phyloP scores from a whole-genome alignment of 2,329 filamentous ascomycete genomes.

The Monilinia vaccinii-corymbosi region DNA sequence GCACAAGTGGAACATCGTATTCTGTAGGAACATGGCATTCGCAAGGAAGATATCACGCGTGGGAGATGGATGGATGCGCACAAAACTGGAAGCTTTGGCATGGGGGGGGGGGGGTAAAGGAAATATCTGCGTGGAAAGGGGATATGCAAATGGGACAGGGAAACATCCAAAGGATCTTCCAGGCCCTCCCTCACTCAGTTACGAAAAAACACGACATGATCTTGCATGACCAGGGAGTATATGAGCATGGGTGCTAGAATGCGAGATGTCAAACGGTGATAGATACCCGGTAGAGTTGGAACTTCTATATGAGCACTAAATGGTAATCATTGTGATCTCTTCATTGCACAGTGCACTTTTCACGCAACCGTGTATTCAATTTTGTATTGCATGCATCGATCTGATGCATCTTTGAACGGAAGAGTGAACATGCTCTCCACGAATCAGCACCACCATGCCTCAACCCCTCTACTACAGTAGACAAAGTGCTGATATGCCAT shows the following conservation, averaged over 20 bases:
- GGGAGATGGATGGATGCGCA: neutral
- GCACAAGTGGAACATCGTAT: slow-evolving; percentile 12
- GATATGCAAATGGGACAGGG: neutral
- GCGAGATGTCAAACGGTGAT: neutral
- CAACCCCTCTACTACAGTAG: neutral
- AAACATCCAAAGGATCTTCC: neutral
- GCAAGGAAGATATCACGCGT: no score
- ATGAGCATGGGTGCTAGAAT: neutral
- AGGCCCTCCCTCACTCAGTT: neutral
- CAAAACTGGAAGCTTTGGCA: neutral
- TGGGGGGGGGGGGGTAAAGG: neutral
- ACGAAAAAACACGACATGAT: neutral
- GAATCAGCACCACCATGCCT: neutral
- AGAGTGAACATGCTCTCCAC: neutral
- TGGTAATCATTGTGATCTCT: neutral
- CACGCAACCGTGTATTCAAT: neutral
- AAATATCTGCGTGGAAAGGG: neutral
- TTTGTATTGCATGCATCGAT: neutral
- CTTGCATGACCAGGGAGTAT: neutral
- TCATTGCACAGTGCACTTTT: neutral
- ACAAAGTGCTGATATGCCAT: neutral
- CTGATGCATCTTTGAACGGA: no score
- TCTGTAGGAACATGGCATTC: neutral
- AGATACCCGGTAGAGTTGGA: slow-evolving; percentile 1
- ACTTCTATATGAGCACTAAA: neutral